These are phyloP conservation scores for Pythium brassicae DNA, from an alignment of 352 stramenopile genomes.

Conservation along the genomic window DNA sequence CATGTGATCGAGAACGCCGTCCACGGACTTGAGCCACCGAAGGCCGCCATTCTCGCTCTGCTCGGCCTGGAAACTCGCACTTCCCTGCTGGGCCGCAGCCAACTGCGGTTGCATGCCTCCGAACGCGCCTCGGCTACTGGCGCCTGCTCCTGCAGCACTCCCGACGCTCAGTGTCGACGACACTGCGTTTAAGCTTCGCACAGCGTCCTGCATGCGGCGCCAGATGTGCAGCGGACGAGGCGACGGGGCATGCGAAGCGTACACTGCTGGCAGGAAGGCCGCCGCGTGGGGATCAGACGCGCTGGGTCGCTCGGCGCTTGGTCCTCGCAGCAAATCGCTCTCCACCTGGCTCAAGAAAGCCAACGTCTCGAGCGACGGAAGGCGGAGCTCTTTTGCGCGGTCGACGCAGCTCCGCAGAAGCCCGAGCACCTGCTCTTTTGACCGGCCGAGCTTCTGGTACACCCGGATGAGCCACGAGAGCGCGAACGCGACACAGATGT, in stretches of 20 bases:
- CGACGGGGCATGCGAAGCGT: slow-evolving; percentile 23
- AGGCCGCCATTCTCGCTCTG: slow-evolving; percentile 33
- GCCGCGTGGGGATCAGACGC: slow-evolving; percentile 1
- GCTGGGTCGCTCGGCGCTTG: background rate
- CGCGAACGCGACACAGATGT: slow-evolving; percentile 90
- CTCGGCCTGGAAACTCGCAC: slow-evolving; percentile 4
- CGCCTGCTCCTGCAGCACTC: no score
- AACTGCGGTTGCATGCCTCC: slow-evolving; percentile 26
- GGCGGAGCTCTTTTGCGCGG: slow-evolving; percentile 47
- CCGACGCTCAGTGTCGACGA: background rate
- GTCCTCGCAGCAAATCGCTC: slow-evolving; percentile 35
- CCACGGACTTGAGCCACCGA: slow-evolving; percentile 47
- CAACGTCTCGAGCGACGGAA: slow-evolving; percentile 51
- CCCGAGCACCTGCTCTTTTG: slow-evolving; percentile 41
- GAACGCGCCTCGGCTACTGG: background rate
- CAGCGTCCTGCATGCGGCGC: slow-evolving; percentile 25
- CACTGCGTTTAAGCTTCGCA: slow-evolving; percentile 6
- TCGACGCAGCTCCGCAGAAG: slow-evolving; percentile 53
- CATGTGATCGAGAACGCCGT: slow-evolving; percentile 50
- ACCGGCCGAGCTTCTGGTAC: slow-evolving; percentile 53
- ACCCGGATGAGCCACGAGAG: slow-evolving; percentile 84
- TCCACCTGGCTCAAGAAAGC: slow-evolving; percentile 45
- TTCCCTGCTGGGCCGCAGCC: slow-evolving; percentile 11
- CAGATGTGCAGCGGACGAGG: slow-evolving; percentile 43
- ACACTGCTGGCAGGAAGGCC: slow-evolving; percentile 28